These are phyloP conservation scores for Aspergillus neotritici DNA, from an alignment of 2,329 filamentous ascomycete species.

Conservation along the genomic window DNA sequence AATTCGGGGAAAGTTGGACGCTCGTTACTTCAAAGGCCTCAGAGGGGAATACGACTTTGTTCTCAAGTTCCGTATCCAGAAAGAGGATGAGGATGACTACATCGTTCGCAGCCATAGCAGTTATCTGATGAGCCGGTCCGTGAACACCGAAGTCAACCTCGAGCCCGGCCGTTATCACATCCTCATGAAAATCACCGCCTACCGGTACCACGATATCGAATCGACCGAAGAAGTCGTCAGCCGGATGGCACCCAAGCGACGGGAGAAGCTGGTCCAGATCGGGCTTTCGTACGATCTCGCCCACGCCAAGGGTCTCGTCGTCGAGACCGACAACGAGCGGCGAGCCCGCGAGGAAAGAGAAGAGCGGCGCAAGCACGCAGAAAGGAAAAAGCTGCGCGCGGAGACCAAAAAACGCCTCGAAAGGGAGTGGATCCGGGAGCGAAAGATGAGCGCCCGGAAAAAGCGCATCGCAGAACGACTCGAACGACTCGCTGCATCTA, in stretches of 20 bases:
- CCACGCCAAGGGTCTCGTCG: slow-evolving; percentile 39
- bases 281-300: slow-evolving; percentile 44
- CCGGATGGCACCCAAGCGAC: slow-evolving; percentile 54
- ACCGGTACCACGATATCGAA: slow-evolving; percentile 46
- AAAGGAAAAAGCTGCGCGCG: slow-evolving; percentile 33
- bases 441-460: slow-evolving; percentile 30
- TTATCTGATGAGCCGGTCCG: slow-evolving; percentile 63
- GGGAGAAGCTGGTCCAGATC: slow-evolving; percentile 62
- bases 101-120: slow-evolving; percentile 52
- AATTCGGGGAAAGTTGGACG: slow-evolving; percentile 44
- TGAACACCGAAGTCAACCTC: slow-evolving; percentile 70
- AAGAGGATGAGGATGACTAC: slow-evolving; percentile 56
- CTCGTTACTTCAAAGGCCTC: slow-evolving; percentile 55
- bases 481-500: background rate
- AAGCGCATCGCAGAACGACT: slow-evolving; percentile 28
- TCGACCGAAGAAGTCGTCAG: slow-evolving; percentile 64
- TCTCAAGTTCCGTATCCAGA: slow-evolving; percentile 55
- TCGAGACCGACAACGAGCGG: slow-evolving; percentile 35
- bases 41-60: slow-evolving; percentile 53
- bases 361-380: slow-evolving; percentile 27
- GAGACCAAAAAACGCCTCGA: slow-evolving; percentile 36
- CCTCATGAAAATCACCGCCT: slow-evolving; percentile 67
- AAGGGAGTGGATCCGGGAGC: slow-evolving; percentile 39
- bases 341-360: slow-evolving; percentile 33
- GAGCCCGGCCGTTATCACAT: slow-evolving; percentile 70